These are phyloP conservation scores for Boletellus emodensis DNA, from an alignment of 768 basidiomycete genomes.

Conservation along the genomic window DNA sequence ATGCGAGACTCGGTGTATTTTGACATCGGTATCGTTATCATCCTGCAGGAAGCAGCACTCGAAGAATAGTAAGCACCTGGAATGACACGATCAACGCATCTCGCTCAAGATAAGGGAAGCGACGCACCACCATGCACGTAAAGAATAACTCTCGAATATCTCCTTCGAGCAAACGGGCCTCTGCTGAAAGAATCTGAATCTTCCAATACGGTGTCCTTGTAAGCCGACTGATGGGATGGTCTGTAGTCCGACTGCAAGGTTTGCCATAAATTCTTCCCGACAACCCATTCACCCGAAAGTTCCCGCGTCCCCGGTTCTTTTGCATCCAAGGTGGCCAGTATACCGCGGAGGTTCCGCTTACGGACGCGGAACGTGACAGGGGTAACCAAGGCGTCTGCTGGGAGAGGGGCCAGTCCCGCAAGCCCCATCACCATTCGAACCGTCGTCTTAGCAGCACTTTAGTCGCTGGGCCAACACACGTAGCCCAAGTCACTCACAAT, in stretches of 20 bases:
- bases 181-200: conserved; percentile 17
- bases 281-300: conserved; percentile 93
- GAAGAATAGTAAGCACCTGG: conserved; percentile 90
- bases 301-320: conserved; percentile 75
- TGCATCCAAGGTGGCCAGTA: conserved; percentile 71
- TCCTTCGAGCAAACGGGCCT: conserved; percentile 30
- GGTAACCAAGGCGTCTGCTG: conserved; percentile 90
- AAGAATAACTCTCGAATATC: conserved; percentile 77
- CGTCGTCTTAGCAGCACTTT: conserved; percentile 33
- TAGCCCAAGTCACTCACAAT: conserved; percentile 48
- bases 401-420: conserved; percentile 77
- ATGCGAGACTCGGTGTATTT: conserved; percentile 87
- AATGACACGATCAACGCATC: conserved; percentile 1
- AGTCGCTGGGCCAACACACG: background rate
- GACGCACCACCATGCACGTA: conserved; percentile 87
- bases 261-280: conserved; percentile 90
- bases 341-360: conserved; percentile 68
- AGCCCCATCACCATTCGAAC: conserved; percentile 70
- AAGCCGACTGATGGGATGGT: conserved; percentile 33
- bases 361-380: conserved; percentile 88
- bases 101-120: background rate
- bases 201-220: conserved; percentile 17
- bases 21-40: conserved; percentile 87
- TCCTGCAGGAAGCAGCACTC: conserved; percentile 84
- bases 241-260: conserved; percentile 80